Evolutionary conservation across 2,329 filamentous ascomycete species (phyloP).

Genomic region (Aspergillus sp.): DNA sequence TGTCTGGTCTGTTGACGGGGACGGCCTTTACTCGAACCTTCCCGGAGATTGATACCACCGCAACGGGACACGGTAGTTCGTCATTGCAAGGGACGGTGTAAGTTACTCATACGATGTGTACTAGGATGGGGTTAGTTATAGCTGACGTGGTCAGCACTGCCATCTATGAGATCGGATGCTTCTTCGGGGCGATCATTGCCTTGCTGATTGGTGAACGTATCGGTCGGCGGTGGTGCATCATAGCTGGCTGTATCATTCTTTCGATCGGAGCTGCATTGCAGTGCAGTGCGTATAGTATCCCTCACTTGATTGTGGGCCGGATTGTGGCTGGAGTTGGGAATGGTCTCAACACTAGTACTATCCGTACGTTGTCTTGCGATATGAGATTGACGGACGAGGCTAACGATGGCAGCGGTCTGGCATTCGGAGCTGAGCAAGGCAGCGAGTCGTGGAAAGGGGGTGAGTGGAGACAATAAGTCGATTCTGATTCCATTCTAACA

Average conservation of each 20-base stretch:
- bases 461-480: conserved; percentile 14
- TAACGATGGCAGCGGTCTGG: conserved; percentile 28
- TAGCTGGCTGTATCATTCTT: conserved; percentile 44
- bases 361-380: conserved; percentile 31
- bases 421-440: conserved; percentile 34
- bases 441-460: conserved; percentile 32
- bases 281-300: conserved; percentile 25
- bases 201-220: conserved; percentile 48
- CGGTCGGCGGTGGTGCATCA: conserved; percentile 52
- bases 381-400: not conserved
- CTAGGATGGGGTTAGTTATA: not conserved
- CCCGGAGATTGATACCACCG: conserved; percentile 36
- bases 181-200: conserved; percentile 56
- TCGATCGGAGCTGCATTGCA: conserved; percentile 34
- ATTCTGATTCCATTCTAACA: conserved; percentile 13
- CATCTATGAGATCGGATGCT: conserved; percentile 58
- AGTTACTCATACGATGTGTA: not conserved
- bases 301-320: conserved; percentile 47
- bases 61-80: conserved; percentile 40
- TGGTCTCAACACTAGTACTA: conserved; percentile 47
- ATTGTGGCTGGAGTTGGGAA: conserved; percentile 53
- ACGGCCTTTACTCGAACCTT: conserved; percentile 31
- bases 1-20: conserved; percentile 36
- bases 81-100: conserved; percentile 50
- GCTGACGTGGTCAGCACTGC: conserved; percentile 35